phyloP scores from a whole-genome alignment of 352 stramenopile genomes.

The Phytophthora litchii region DNA sequence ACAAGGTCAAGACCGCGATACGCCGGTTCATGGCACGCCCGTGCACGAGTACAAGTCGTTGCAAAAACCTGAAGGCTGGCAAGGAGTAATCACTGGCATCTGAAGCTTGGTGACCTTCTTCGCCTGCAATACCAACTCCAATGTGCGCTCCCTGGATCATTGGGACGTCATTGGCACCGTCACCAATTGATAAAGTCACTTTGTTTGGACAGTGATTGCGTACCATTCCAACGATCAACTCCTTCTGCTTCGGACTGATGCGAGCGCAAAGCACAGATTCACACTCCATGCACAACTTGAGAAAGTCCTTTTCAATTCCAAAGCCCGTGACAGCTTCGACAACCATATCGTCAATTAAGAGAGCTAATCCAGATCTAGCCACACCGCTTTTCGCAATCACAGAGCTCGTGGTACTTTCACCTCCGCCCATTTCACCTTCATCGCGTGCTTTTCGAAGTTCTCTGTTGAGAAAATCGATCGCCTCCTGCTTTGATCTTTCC shows the following conservation, averaged over 20 bases:
- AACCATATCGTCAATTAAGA: constrained; percentile 58
- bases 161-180: constrained; percentile 93
- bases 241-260: constrained; percentile 97
- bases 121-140: constrained; percentile 63
- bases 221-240: constrained; percentile 95
- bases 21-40: constrained; percentile 79
- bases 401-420: constrained; percentile 7
- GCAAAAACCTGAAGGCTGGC: constrained; percentile 84
- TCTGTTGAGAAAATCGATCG: constrained; percentile 31
- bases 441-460: constrained; percentile 30
- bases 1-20: constrained; percentile 70
- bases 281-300: constrained; percentile 73
- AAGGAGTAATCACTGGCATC: constrained; percentile 92
- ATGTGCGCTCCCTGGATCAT: constrained; percentile 91
- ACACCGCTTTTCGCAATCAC: constrained; percentile 1
- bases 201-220: constrained; percentile 48
- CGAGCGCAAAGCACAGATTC: constrained; percentile 95
- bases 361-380: constrained; percentile 22
- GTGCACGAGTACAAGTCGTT: constrained; percentile 87
- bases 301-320: constrained; percentile 49
- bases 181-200: constrained; percentile 84
- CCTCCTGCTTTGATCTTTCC: constrained; percentile 30
- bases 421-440: constrained; percentile 3
- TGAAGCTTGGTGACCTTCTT: constrained; percentile 84
- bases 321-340: constrained; percentile 50